Base-by-base conservation (phyloP, 139 green algal species). In the Trebouxia sp. region DNA sequence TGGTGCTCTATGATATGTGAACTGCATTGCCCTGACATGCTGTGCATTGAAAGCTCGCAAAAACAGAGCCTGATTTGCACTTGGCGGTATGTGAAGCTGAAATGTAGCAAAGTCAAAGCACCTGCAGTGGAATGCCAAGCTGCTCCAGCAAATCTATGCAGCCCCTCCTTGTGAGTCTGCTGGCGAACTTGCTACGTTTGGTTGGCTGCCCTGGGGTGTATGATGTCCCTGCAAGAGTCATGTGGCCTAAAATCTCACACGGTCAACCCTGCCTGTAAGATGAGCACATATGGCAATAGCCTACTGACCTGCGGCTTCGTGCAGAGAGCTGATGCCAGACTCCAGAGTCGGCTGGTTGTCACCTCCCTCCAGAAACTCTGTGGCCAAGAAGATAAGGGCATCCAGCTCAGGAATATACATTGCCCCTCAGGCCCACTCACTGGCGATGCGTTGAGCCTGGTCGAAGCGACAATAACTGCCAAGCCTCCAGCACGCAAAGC, bases 401-500 rank as follows among this genome's bases (percentile, higher is more conserved):
- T 65, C 47, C 12, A 80, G 47, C 43, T 80, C 48, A 37, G 47
- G 47, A 20, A 80, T 65, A 32, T 80, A 80, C 74, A 65, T 65
- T 45, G 47, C 32, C 22, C 22, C 26, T 22, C 4, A 66, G 55
- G 8, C 37, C 1, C 37, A n/a, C n/a, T n/a, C n/a, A n/a, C n/a
- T n/a, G n/a, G n/a, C n/a, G n/a, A n/a, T n/a, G n/a, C n/a, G n/a
- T n/a, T n/a, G n/a, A n/a, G n/a, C n/a, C n/a, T n/a, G n/a, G n/a
- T n/a, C n/a, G n/a, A n/a, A n/a, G n/a, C n/a, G n/a, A n/a, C n/a
- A n/a, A n/a, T n/a, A n/a, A n/a, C n/a, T n/a, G n/a, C n/a, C n/a
- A n/a, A n/a, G n/a, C n/a, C n/a, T n/a, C n/a, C n/a, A n/a, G n/a
- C n/a, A n/a, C n/a, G n/a, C n/a, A n/a, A n/a, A n/a, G n/a, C n/a